These are phyloP conservation scores for Phytophthora foliorum DNA, from an alignment of 352 stramenopile species.

Conservation along the genomic window DNA sequence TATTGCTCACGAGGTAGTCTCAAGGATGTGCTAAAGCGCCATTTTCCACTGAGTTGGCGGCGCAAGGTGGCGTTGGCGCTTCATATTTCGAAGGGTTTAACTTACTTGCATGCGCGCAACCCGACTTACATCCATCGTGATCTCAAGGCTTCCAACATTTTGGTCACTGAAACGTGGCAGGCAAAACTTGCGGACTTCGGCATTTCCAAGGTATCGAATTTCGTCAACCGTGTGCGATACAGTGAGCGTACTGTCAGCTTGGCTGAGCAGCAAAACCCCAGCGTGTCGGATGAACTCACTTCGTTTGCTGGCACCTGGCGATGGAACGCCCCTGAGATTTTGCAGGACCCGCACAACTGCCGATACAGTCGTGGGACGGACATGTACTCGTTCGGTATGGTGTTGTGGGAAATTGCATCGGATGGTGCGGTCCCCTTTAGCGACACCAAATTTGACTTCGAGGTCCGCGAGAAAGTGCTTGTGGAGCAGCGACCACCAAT, in stretches of 20 bases:
- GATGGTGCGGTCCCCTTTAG: conserved; percentile 71
- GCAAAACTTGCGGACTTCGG: conserved; percentile 71
- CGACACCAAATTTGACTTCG: conserved; percentile 76
- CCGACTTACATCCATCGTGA: conserved; percentile 82
- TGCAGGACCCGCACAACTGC: conserved; percentile 72
- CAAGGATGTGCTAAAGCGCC: conserved; percentile 75
- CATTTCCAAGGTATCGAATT: conserved; percentile 62
- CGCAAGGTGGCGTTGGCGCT: conserved; percentile 68
- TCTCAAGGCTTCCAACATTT: conserved; percentile 79
- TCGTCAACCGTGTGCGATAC: conserved; percentile 50
- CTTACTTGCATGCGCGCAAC: conserved; percentile 77
- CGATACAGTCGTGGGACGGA: conserved; percentile 70
- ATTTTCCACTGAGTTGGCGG: conserved; percentile 67
- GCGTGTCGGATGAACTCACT: conserved; percentile 62
- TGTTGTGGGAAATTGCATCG: conserved; percentile 75
- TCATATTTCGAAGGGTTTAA: conserved; percentile 70
- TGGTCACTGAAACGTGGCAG: conserved; percentile 79
- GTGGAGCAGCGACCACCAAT: conserved; percentile 63
- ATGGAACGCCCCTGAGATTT: conserved; percentile 78
- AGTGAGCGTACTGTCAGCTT: conserved; percentile 45
- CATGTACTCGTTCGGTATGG: conserved; percentile 84
- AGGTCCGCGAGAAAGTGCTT: conserved; percentile 72
- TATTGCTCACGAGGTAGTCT: conserved; percentile 74
- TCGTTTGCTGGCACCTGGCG: conserved; percentile 78
- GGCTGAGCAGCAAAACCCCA: conserved; percentile 48